Percentiles rank a stretch among this genome's conserved stretches.
These are phyloP conservation scores for Cladosporium sp. DNA, from an alignment of 2,329 filamentous ascomycete genomes.

Conservation along the genomic window DNA sequence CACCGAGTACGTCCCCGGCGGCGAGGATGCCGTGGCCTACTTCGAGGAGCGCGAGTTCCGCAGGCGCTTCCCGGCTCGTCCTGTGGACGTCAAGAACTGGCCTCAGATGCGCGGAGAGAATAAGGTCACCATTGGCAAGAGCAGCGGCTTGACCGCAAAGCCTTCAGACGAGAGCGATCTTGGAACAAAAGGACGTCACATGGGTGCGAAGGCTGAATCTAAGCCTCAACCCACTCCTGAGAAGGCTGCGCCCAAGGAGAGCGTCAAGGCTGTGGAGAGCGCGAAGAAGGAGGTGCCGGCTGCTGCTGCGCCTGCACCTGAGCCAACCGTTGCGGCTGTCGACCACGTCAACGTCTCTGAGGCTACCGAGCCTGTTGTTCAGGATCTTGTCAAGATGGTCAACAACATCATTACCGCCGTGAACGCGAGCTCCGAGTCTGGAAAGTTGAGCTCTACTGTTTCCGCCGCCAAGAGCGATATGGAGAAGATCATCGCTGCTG, in stretches of 20 bases:
- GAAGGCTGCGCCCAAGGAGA: conserved; percentile 17
- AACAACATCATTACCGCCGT: conserved; percentile 94
- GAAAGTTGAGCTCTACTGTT: conserved; percentile 74
- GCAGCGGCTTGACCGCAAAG: conserved; percentile 80
- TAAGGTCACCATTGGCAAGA: conserved; percentile 76
- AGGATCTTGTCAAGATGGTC: conserved; percentile 89
- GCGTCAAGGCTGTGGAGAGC: conserved; percentile 28
- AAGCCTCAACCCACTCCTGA: conserved; percentile 39
- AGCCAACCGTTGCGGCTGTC: conserved; percentile 50
- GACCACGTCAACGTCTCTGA: conserved; percentile 72
- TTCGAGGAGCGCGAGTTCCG: conserved; percentile 93
- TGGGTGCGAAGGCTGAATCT: conserved; percentile 52
- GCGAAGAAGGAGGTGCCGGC: conserved; percentile 22
- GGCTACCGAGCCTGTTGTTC: conserved; percentile 79
- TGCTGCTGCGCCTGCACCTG: conserved; percentile 40
- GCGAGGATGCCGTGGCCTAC: conserved; percentile 90
- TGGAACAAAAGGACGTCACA: conserved; percentile 52
- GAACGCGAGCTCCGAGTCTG: conserved; percentile 76
- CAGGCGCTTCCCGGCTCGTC: conserved; percentile 67
- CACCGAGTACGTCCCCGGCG: conserved; percentile 91
- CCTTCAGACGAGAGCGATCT: conserved; percentile 53
- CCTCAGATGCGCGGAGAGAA: conserved; percentile 54
- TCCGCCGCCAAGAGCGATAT: conserved; percentile 82
- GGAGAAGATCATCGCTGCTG: conserved; percentile 70
- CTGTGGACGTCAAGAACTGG: conserved; percentile 38